Percentiles rank a stretch among this genome's conserved stretches.
Conservation (phyloP, 2,329 filamentous ascomycete genomes). For the Diaporthe vaccinii region DNA sequence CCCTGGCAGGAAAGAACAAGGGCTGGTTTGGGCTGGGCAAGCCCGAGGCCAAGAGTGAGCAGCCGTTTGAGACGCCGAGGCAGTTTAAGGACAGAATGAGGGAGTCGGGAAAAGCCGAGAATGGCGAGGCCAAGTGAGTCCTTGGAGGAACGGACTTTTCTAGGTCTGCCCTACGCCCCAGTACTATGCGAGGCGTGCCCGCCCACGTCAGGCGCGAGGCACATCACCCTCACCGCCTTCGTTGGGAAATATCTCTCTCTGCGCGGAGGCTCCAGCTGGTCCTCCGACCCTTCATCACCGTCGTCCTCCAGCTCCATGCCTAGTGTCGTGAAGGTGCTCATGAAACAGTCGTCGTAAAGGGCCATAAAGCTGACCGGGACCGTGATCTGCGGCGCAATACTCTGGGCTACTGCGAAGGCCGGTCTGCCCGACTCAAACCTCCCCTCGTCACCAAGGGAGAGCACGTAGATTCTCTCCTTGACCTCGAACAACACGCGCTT, state of each 20-base stretch:
- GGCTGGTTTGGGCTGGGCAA: constrained; percentile 48
- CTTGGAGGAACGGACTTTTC: neutral
- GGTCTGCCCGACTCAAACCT: constrained; percentile 44
- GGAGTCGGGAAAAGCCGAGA: constrained; percentile 42
- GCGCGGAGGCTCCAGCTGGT: constrained; percentile 2
- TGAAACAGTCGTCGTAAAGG: constrained; percentile 60
- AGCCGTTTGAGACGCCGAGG: constrained; percentile 81
- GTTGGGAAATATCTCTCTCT: constrained; percentile 36
- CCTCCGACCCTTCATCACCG: neutral
- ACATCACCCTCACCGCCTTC: constrained; percentile 14
- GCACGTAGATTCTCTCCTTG: constrained; percentile 56
- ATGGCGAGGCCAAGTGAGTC: constrained; percentile 45
- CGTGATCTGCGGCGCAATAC: constrained; percentile 50
- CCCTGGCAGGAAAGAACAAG: constrained; percentile 64
- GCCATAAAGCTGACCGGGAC: constrained; percentile 62
- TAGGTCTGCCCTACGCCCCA: neutral
- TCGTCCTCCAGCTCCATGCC: constrained; percentile 32
- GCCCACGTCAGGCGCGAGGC: constrained; percentile 26
- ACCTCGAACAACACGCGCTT: constrained; percentile 59
- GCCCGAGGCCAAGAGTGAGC: constrained; percentile 32
- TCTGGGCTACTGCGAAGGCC: constrained; percentile 42
- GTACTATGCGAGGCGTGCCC: constrained; percentile 23
- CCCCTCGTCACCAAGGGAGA: constrained; percentile 54
- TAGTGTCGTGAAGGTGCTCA: constrained; percentile 57
- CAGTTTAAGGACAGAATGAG: constrained; percentile 80